Conservation (phyloP, 345 rosid species). For the Theobroma cacao region DNA sequence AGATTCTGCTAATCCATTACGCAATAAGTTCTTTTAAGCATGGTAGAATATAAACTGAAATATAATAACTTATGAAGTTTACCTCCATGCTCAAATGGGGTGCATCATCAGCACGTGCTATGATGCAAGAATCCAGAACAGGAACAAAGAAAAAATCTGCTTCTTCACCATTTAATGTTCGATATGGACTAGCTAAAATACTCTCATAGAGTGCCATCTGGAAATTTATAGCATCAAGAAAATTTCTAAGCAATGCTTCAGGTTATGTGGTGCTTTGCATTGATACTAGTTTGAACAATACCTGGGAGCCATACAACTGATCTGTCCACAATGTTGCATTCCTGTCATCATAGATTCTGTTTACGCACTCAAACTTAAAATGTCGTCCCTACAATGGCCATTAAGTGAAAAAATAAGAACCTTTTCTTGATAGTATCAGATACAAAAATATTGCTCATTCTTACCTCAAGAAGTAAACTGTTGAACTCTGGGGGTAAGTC, state of each 20-base stretch:
- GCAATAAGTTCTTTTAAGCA: background rate
- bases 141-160: conserved; percentile 98
- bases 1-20: background rate
- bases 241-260: conserved; percentile 2
- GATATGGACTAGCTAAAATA: conserved; percentile 70
- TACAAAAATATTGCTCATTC: conserved; percentile 17
- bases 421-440: conserved; percentile 10
- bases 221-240: conserved; percentile 15
- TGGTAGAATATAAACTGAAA: background rate
- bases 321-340: conserved; percentile 92
- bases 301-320: conserved; percentile 92
- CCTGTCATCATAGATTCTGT: conserved; percentile 73
- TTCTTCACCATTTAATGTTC: conserved; percentile 90
- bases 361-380: conserved; percentile 81
- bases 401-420: conserved; percentile 19
- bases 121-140: conserved; percentile 95
- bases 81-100: conserved; percentile 87
- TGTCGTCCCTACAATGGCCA: conserved; percentile 74
- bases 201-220: conserved; percentile 97
- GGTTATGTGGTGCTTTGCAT: conserved; percentile 9
- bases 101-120: conserved; percentile 88
- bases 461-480: conserved; percentile 93
- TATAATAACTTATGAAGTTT: conserved; percentile 8
- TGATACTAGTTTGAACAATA: conserved; percentile 25
- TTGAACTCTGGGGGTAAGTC: conserved; percentile 94